Percentiles rank a stretch among this genome's conserved stretches.
Evolutionary conservation across 1,284 basidiomycete genomes (phyloP).

Genomic region (Pyrrhoderma lamaoense): DNA sequence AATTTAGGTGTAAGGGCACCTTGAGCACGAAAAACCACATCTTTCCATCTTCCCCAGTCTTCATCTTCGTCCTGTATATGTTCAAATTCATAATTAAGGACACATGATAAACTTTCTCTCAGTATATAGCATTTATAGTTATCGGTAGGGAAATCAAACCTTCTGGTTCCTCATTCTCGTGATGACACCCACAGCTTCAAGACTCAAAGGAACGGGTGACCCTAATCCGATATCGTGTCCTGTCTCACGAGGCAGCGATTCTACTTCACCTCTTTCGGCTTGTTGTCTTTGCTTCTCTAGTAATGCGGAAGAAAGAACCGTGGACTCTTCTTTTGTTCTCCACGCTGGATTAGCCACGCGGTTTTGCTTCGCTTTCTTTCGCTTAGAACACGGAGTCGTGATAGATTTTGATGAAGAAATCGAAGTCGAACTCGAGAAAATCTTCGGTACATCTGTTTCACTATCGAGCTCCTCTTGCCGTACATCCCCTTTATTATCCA

Average conservation of each 20-base stretch:
- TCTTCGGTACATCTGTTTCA: neutral
- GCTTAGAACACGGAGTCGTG: neutral
- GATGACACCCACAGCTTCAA: slow-evolving; percentile 80
- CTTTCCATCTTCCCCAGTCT: slow-evolving; percentile 86
- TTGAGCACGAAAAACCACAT: slow-evolving; percentile 74
- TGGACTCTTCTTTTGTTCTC: slow-evolving; percentile 8
- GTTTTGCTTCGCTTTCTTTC: slow-evolving; percentile 1
- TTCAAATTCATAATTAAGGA: neutral
- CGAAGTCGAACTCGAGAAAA: neutral
- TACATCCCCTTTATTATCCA: too few species aligned
- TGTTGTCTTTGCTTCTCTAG: slow-evolving; percentile 1
- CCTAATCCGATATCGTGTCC: slow-evolving; percentile 86
- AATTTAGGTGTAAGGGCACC: slow-evolving; percentile 46
- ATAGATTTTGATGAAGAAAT: neutral
- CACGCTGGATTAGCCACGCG: slow-evolving; percentile 6
- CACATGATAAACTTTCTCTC: too few species aligned
- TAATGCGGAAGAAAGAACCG: slow-evolving; percentile 11
- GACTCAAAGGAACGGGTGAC: slow-evolving; percentile 79
- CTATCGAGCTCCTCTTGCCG: neutral
- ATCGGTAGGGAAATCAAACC: slow-evolving; percentile 31
- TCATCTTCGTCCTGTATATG: slow-evolving; percentile 72
- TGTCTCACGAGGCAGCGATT: slow-evolving; percentile 68
- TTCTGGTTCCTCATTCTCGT: slow-evolving; percentile 81
- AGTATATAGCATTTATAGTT: too few species aligned
- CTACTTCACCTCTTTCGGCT: slow-evolving; percentile 8